A percentile compares a stretch with the other conserved stretches of the same genome.
Evolutionary conservation across 2,329 filamentous ascomycete species (phyloP).

Genomic region (Nemania diffusa): DNA sequence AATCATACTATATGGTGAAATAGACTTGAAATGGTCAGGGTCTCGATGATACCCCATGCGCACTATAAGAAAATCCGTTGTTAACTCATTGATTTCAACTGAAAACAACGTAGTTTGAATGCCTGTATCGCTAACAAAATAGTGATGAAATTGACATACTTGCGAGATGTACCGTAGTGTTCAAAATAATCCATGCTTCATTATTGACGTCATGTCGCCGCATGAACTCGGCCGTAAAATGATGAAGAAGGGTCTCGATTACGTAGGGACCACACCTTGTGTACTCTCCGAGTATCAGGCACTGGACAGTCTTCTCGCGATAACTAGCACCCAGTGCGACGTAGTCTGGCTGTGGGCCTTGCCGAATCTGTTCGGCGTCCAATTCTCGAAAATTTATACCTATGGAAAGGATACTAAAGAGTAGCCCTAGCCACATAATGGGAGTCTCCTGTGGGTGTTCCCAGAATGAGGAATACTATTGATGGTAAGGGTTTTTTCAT

Average conservation of each 20-base stretch:
- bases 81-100: slow-evolving; percentile 4
- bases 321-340: slow-evolving; percentile 30
- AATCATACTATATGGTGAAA: slow-evolving; percentile 52
- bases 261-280: slow-evolving; percentile 57
- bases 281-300: slow-evolving; percentile 53
- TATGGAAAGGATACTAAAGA: slow-evolving; percentile 59
- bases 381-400: slow-evolving; percentile 45
- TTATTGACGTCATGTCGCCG: slow-evolving; percentile 47
- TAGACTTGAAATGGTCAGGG: slow-evolving; percentile 53
- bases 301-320: slow-evolving; percentile 51
- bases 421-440: slow-evolving; percentile 58
- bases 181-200: slow-evolving; percentile 51
- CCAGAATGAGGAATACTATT: slow-evolving; percentile 59
- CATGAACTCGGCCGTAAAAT: slow-evolving; percentile 50
- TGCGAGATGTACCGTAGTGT: slow-evolving; percentile 46
- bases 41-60: slow-evolving; percentile 59
- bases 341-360: slow-evolving; percentile 14
- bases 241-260: slow-evolving; percentile 52
- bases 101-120: not conserved
- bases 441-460: slow-evolving; percentile 50
- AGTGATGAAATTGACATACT: slow-evolving; percentile 29
- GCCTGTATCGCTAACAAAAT: not conserved
- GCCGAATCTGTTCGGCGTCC: slow-evolving; percentile 21
- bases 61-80: slow-evolving; percentile 45
- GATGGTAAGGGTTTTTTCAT: slow-evolving; percentile 16